A percentile compares a stretch with the other conserved stretches of the same genome.
phyloP scores from a whole-genome alignment of 306 rosid genomes.

The barrel medic (Medicago truncatula) region MtrunA17r5.0-ANR NC_053048.1:51331501-51332000 shows the following conservation, averaged over 20 bases:
- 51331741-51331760: no score
- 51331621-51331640: no score
- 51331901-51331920: slow-evolving; percentile 79
- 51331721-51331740: no score
- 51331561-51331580: background rate
- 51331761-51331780: no score
- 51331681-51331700: no score
- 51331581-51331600: background rate
- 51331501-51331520: slow-evolving; percentile 85
- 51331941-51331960: slow-evolving; percentile 81
- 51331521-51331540: slow-evolving; percentile 83
- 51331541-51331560: background rate
- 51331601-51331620: no score
- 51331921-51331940: slow-evolving; percentile 86
- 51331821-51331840: background rate
- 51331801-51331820: background rate
- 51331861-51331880: background rate
- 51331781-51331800: no score
- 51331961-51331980: slow-evolving; percentile 87
- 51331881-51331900: background rate
- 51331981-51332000: slow-evolving; percentile 47
- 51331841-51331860: background rate
- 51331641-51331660: no score
- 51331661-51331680: no score
- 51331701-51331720: no score